phyloP scores from a whole-genome alignment of 345 rosid species.

The Rhodamnia argentea region DNA sequence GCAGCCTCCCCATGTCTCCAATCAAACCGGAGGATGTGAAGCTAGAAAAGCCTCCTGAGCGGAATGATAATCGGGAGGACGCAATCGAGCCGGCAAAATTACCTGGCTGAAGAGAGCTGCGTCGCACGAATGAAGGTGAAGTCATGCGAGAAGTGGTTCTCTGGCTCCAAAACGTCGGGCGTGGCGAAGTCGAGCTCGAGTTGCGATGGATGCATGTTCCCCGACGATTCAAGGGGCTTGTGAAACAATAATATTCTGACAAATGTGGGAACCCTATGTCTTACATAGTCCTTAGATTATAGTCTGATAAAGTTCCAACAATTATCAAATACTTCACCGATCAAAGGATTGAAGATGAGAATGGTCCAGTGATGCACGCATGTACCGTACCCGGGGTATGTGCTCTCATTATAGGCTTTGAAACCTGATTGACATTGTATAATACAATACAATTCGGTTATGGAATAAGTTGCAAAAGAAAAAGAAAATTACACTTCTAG shows the following conservation, averaged over 20 bases:
- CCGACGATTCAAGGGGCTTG: background rate
- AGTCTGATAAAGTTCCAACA: no score
- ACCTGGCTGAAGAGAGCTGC: no score
- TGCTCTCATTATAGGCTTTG: background rate
- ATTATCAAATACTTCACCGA: no score
- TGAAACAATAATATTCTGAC: background rate
- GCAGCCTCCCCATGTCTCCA: no score
- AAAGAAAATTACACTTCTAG: background rate
- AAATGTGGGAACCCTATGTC: background rate
- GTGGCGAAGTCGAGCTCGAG: conserved; percentile 24
- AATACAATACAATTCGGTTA: background rate
- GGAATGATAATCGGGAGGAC: no score
- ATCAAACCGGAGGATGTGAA: no score
- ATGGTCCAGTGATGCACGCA: background rate
- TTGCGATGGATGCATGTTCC: conserved; percentile 16
- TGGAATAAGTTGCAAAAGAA: background rate
- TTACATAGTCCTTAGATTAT: no score
- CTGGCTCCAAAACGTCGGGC: conserved; percentile 16
- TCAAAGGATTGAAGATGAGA: no score
- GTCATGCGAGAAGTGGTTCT: background rate
- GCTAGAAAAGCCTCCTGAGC: no score
- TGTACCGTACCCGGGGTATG: background rate
- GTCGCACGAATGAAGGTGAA: no score
- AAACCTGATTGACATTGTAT: background rate
- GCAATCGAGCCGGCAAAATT: no score